Percentiles rank a stretch among this genome's conserved stretches.
Conservation (phyloP, 768 basidiomycete genomes). For the Termitomyces sp. region DNA sequence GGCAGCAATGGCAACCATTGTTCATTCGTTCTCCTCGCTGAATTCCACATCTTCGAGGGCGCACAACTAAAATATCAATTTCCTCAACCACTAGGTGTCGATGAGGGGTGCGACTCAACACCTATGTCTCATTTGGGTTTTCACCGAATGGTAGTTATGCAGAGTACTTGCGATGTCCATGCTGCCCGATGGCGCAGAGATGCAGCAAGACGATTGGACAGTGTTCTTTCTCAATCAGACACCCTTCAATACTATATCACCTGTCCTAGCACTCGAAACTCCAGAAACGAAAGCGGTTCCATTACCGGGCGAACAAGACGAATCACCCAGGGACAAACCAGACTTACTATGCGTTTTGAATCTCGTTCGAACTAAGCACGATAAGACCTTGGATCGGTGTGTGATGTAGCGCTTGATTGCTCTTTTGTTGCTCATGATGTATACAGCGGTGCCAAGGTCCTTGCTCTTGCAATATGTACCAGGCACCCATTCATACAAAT, state of each 20-base stretch:
- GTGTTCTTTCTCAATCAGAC: conserved; percentile 98
- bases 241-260: conserved; percentile 80
- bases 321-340: conserved; percentile 30
- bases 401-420: conserved; percentile 19
- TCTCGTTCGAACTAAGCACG: conserved; percentile 88
- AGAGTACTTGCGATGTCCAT: conserved; percentile 95
- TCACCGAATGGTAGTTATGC: conserved; percentile 15
- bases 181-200: conserved; percentile 97
- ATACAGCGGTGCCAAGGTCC: conserved; percentile 85
- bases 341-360: conserved; percentile 87
- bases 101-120: conserved; percentile 73
- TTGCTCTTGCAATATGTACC: conserved; percentile 93
- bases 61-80: conserved; percentile 95
- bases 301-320: conserved; percentile 34
- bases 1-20: conserved; percentile 70
- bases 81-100: conserved; percentile 89
- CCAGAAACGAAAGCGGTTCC: conserved; percentile 37
- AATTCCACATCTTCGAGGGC: conserved; percentile 96
- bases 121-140: conserved; percentile 6
- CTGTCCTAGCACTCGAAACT: conserved; percentile 73
- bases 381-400: conserved; percentile 77
- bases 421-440: conserved; percentile 1
- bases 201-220: conserved; percentile 95
- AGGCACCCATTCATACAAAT: conserved; percentile 94
- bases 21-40: conserved; percentile 94